A percentile compares a stretch with the other conserved stretches of the same genome.
Conservation (phyloP, 2,329 filamentous ascomycete species). For the Zymoseptoria passerinii region DNA sequence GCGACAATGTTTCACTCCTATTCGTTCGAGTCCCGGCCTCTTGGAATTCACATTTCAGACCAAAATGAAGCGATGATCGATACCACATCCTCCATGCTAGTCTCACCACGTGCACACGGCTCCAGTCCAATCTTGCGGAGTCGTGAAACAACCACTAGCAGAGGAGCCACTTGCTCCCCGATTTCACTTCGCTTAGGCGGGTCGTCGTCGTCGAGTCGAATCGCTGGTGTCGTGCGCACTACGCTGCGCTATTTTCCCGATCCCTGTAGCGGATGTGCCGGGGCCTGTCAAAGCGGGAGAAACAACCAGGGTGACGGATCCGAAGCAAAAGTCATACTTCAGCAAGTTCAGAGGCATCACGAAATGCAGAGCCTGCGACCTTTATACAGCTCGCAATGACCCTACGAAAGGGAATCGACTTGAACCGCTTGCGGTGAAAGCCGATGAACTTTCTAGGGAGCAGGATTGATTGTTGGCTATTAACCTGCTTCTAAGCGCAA, state of each 20-base stretch:
- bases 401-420: too few species aligned
- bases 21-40: background rate
- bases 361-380: too few species aligned
- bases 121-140: background rate
- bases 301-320: too few species aligned
- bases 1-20: background rate
- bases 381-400: too few species aligned
- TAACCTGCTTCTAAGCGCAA: too few species aligned
- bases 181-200: background rate
- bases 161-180: background rate
- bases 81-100: background rate
- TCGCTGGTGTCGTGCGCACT: background rate
- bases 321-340: too few species aligned
- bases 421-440: too few species aligned
- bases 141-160: background rate
- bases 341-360: too few species aligned
- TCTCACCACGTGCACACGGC: background rate
- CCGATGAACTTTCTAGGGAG: too few species aligned
- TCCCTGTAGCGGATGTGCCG: background rate
- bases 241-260: background rate
- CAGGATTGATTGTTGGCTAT: too few species aligned
- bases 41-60: background rate
- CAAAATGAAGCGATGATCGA: background rate
- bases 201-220: background rate
- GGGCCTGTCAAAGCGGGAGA: too few species aligned